A percentile compares a stretch with the other conserved stretches of the same genome.
phyloP scores from a whole-genome alignment of 768 basidiomycete species.

The Chiua virens region DNA sequence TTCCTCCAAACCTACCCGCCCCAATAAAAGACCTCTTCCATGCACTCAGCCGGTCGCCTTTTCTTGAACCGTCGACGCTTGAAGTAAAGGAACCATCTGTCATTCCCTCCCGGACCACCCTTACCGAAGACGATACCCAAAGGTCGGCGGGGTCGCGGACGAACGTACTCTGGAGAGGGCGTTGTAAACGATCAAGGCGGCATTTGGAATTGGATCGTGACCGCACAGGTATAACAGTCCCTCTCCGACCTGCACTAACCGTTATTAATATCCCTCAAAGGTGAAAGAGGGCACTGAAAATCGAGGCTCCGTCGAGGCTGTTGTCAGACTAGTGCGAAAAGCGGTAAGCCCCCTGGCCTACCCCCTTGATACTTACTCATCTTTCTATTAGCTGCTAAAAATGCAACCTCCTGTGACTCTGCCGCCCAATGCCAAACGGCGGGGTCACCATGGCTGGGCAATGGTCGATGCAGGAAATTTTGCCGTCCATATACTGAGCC shows the following conservation, averaged over 20 bases:
- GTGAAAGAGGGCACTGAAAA: constrained; percentile 86
- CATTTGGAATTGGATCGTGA: constrained; percentile 76
- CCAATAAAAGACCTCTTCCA: constrained; percentile 56
- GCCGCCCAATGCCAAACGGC: constrained; percentile 61
- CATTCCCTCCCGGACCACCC: constrained; percentile 56
- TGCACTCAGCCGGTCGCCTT: constrained; percentile 59
- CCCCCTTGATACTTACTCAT: constrained; percentile 7
- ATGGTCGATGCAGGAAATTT: constrained; percentile 82
- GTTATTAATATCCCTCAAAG: constrained; percentile 38
- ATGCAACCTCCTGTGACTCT: constrained; percentile 58
- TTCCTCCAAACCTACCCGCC: constrained; percentile 52
- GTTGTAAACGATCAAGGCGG: constrained; percentile 48
- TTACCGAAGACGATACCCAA: constrained; percentile 57
- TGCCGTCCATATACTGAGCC: constrained; percentile 76
- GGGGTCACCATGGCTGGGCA: constrained; percentile 72
- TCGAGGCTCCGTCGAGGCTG: constrained; percentile 73
- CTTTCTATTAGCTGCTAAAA: constrained; percentile 53
- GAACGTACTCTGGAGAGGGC: constrained; percentile 68
- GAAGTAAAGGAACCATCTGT: constrained; percentile 52
- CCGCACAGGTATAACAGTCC: constrained; percentile 58
- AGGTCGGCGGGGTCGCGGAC: constrained; percentile 63
- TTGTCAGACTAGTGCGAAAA: constrained; percentile 69
- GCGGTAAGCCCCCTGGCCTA: constrained; percentile 45
- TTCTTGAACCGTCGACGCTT: constrained; percentile 62
- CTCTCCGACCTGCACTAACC: neutral